Percentiles rank a stretch among this genome's conserved stretches.
phyloP scores from a whole-genome alignment of 2,329 filamentous ascomycete genomes.

The Aspergillus pseudonomiae region DNA sequence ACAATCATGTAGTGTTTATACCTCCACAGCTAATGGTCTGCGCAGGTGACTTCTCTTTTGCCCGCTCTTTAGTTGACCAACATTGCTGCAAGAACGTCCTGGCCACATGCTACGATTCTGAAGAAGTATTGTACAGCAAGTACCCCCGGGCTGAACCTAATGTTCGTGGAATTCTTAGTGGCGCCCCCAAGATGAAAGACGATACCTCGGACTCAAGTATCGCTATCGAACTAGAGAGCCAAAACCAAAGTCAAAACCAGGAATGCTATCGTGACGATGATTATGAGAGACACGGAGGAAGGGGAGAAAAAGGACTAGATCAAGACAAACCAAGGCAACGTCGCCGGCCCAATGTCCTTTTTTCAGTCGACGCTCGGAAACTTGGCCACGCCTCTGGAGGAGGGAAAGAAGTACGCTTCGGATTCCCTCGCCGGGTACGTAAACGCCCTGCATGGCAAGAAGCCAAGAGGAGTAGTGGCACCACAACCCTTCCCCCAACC shows the following conservation, averaged over 20 bases:
- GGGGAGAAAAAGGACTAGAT: background rate
- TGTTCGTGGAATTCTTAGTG: constrained; percentile 37
- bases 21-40: background rate
- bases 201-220: constrained; percentile 1
- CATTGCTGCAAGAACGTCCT: constrained; percentile 45
- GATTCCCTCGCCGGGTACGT: constrained; percentile 35
- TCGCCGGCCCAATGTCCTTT: constrained; percentile 37
- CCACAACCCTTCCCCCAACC: constrained; percentile 3
- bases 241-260: constrained; percentile 16
- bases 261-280: background rate
- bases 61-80: constrained; percentile 45
- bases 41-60: constrained; percentile 53
- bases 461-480: constrained; percentile 9
- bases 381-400: constrained; percentile 39
- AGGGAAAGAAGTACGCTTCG: constrained; percentile 49
- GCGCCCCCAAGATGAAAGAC: background rate
- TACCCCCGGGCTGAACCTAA: constrained; percentile 71
- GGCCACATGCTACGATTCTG: constrained; percentile 51
- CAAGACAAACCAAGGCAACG: constrained; percentile 7
- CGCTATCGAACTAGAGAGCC: constrained; percentile 13
- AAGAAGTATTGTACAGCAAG: constrained; percentile 63
- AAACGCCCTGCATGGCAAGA: constrained; percentile 34
- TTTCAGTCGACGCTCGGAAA: constrained; percentile 49
- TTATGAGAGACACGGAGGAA: background rate
- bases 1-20: background rate